Evolutionary conservation across 73 alveolate species (phyloP).

Genomic region (Durusdinium trenchii): DNA sequence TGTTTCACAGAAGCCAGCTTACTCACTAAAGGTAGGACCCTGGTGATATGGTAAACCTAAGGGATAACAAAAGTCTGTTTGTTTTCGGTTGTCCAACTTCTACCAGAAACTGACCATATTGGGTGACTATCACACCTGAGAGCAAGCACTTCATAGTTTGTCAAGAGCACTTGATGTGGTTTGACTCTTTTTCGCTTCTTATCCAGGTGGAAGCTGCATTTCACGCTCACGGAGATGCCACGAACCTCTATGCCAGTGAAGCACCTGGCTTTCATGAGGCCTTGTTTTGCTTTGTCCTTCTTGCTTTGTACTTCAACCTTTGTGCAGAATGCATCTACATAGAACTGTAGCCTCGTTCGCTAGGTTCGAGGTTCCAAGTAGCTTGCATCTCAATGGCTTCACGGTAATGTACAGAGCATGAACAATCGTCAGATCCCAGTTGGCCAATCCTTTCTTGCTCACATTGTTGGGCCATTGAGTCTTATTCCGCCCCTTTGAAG

Average conservation of each 20-base stretch:
- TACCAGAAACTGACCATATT: background rate
- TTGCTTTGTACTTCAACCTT: background rate
- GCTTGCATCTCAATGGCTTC: too few species aligned
- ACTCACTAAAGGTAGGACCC: too few species aligned
- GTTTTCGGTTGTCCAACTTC: background rate
- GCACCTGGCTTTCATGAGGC: constrained; percentile 84
- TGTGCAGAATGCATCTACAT: too few species aligned
- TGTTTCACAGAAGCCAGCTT: background rate
- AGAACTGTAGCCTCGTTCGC: too few species aligned
- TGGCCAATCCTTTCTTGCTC: too few species aligned
- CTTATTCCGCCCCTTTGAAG: too few species aligned
- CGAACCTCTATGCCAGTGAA: constrained; percentile 63
- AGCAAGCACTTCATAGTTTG: background rate
- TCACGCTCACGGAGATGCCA: constrained; percentile 42
- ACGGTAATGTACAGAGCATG: too few species aligned
- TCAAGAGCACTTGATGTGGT: background rate
- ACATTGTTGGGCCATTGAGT: too few species aligned
- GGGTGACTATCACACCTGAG: background rate
- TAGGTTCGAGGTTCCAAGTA: too few species aligned
- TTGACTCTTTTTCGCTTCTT: too few species aligned
- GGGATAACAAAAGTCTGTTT: background rate
- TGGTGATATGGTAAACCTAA: too few species aligned
- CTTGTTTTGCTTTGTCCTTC: background rate
- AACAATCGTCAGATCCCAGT: too few species aligned
- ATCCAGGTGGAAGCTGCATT: constrained; percentile 70